A percentile compares a stretch with the other conserved stretches of the same genome.
phyloP scores from a whole-genome alignment of 306 rosid species.

The Cercis canadensis region DNA sequence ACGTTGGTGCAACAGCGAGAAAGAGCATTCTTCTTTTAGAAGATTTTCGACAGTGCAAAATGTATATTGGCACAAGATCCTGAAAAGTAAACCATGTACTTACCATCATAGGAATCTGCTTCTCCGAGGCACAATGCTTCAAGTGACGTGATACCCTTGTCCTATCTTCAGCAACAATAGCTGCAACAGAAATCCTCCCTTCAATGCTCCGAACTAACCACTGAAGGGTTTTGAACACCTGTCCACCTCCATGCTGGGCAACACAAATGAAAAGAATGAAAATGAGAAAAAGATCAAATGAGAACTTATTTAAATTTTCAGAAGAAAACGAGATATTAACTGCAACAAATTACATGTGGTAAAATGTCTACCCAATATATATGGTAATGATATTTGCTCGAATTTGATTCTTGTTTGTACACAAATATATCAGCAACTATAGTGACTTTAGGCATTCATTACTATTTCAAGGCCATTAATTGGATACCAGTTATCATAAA shows the following conservation, averaged over 20 bases:
- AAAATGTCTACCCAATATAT: not conserved
- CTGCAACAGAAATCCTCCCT: slow-evolving; percentile 53
- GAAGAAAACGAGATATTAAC: not conserved
- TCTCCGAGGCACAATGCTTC: slow-evolving; percentile 73
- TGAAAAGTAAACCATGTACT: slow-evolving; percentile 26
- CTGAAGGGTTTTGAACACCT: slow-evolving; percentile 72
- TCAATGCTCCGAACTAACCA: slow-evolving; percentile 56
- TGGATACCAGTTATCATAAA: no score
- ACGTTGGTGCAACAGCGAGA: not conserved
- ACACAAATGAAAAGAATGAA: slow-evolving; percentile 17
- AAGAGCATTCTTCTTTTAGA: not conserved
- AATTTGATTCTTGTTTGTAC: no score
- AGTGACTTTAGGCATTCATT: no score
- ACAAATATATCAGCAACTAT: no score
- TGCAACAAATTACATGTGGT: slow-evolving; percentile 23
- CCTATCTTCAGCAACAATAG: slow-evolving; percentile 65
- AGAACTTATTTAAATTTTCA: not conserved
- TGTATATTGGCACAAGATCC: not conserved
- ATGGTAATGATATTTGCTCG: no score
- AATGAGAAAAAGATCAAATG: not conserved
- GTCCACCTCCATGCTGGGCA: slow-evolving; percentile 83
- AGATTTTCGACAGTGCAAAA: not conserved
- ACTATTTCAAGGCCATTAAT: no score
- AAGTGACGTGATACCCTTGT: slow-evolving; percentile 71
- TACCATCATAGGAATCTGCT: slow-evolving; percentile 66